Evolutionary conservation across 2,329 filamentous ascomycete species (phyloP).

Genomic region (Ambrosiella cleistominuta): DNA sequence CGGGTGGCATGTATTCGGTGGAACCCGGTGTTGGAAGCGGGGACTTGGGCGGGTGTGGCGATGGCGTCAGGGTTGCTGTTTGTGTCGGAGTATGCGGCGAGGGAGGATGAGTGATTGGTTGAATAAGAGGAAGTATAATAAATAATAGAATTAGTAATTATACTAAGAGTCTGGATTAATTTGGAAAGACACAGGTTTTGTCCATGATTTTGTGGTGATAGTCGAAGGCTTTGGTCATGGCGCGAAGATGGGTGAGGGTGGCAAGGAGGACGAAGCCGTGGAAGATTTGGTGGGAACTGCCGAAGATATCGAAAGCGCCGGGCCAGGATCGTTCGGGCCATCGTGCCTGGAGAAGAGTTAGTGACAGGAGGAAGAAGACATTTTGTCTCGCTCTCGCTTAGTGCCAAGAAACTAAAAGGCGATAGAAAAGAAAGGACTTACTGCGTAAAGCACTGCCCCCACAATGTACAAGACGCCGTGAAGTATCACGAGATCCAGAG

Average conservation of each 20-base stretch:
- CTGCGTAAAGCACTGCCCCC: slow-evolving; percentile 74
- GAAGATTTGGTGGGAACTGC: slow-evolving; percentile 91
- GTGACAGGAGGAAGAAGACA: background rate
- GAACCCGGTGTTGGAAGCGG: slow-evolving; percentile 50
- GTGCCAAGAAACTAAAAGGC: too few species aligned
- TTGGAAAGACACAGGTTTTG: slow-evolving; percentile 26
- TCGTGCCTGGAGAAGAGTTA: slow-evolving; percentile 33
- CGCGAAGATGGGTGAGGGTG: slow-evolving; percentile 63
- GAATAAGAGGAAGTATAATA: slow-evolving; percentile 4
- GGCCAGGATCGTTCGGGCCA: slow-evolving; percentile 69
- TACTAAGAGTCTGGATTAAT: too few species aligned
- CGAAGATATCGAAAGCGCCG: slow-evolving; percentile 74
- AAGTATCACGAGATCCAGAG: slow-evolving; percentile 60
- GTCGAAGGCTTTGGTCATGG: slow-evolving; percentile 71
- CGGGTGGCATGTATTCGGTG: slow-evolving; percentile 45
- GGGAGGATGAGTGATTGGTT: slow-evolving; percentile 16
- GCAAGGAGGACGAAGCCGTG: slow-evolving; percentile 77
- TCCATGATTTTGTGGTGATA: slow-evolving; percentile 51
- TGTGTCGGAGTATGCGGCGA: slow-evolving; percentile 45
- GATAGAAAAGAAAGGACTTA: slow-evolving; percentile 24
- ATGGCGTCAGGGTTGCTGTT: slow-evolving; percentile 50
- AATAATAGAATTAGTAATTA: background rate
- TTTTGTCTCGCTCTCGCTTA: background rate
- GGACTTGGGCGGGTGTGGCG: slow-evolving; percentile 49
- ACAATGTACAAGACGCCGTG: slow-evolving; percentile 73